Percentiles rank a stretch among this genome's conserved stretches.
These are phyloP conservation scores for Globisporangium nodosum DNA, from an alignment of 352 stramenopile genomes.

Conservation along the genomic window DNA sequence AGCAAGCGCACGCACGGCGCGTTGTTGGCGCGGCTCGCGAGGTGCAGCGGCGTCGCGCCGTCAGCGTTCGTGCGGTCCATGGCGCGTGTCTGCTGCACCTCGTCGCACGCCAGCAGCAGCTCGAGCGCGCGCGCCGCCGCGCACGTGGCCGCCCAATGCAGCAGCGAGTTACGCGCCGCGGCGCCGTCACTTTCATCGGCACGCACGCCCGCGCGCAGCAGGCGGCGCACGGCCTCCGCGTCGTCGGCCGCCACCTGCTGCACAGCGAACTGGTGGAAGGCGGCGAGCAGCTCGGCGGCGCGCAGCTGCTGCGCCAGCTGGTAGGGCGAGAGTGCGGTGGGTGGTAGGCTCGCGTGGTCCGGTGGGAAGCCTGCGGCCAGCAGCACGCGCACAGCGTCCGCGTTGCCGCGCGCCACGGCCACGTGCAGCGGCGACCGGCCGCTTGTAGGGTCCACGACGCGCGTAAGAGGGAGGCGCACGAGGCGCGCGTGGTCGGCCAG, in stretches of 20 bases:
- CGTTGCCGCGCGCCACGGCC: constrained; percentile 64
- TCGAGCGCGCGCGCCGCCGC: constrained; percentile 49
- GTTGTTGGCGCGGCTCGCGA: constrained; percentile 54
- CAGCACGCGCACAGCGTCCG: constrained; percentile 72
- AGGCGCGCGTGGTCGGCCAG: constrained; percentile 55
- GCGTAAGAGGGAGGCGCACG: constrained; percentile 37
- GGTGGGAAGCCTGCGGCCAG: constrained; percentile 72
- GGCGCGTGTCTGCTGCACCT: constrained; percentile 29
- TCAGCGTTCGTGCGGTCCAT: constrained; percentile 58
- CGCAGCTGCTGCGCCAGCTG: constrained; percentile 53
- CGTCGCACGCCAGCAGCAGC: constrained; percentile 33
- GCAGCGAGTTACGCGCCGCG: constrained; percentile 50
- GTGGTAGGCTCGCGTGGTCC: constrained; percentile 29
- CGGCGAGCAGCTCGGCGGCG: constrained; percentile 55
- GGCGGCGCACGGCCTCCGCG: constrained; percentile 39
- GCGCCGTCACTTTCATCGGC: constrained; percentile 44
- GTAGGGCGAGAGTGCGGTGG: constrained; percentile 40
- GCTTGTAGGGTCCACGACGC: constrained; percentile 54
- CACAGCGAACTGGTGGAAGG: constrained; percentile 86
- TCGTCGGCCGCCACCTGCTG: constrained; percentile 74
- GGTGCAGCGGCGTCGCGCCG: constrained; percentile 69
- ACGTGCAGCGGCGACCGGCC: constrained; percentile 74
- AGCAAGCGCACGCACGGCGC: constrained; percentile 52
- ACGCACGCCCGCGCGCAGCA: constrained; percentile 60
- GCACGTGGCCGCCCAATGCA: constrained; percentile 80